These are phyloP conservation scores for Backusella tuberculispora DNA, from an alignment of 192 early-diverging fungal species.

Conservation along the genomic window DNA sequence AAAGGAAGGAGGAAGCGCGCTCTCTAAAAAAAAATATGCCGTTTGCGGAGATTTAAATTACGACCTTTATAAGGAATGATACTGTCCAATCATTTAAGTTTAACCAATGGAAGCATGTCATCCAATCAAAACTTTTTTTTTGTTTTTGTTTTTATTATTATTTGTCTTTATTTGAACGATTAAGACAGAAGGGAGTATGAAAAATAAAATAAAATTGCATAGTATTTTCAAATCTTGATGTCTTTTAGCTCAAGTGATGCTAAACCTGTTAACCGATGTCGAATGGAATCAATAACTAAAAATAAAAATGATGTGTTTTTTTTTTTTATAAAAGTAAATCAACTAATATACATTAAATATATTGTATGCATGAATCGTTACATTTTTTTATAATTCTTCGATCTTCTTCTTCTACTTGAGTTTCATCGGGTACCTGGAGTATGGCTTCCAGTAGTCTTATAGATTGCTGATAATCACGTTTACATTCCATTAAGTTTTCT, in stretches of 20 bases:
- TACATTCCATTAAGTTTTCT: slow-evolving; percentile 67
- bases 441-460: slow-evolving; percentile 79
- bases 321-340: neutral
- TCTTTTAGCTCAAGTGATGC: slow-evolving; percentile 5
- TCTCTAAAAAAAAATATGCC: neutral
- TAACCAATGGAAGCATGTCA: neutral
- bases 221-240: neutral
- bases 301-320: neutral
- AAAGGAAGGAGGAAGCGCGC: neutral
- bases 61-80: neutral
- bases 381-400: slow-evolving; percentile 54
- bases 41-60: neutral
- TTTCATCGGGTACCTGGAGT: slow-evolving; percentile 52
- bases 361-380: slow-evolving; percentile 29
- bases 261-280: neutral
- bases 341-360: neutral
- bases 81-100: neutral
- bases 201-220: neutral
- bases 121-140: slow-evolving; percentile 2
- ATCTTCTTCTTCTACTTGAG: slow-evolving; percentile 58
- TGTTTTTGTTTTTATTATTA: too few species aligned
- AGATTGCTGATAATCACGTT: slow-evolving; percentile 70
- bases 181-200: neutral
- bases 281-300: slow-evolving; percentile 5
- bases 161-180: neutral